Percentiles rank a stretch among this genome's conserved stretches.
phyloP scores from a whole-genome alignment of 768 basidiomycete genomes.

The Mycena indigotica region DNA sequence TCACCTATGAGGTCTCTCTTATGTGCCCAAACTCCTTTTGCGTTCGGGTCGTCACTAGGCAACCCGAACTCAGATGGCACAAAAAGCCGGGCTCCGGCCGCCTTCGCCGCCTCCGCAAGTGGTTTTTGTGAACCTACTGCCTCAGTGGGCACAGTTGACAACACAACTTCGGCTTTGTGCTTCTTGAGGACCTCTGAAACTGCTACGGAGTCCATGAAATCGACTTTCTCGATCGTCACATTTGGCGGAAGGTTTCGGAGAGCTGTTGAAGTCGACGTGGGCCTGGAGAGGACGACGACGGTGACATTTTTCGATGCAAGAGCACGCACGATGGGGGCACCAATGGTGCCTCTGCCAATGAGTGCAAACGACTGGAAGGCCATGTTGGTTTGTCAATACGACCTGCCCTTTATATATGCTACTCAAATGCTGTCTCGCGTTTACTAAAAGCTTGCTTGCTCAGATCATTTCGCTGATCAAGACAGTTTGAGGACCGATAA shows the following conservation, averaged over 20 bases:
- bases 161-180: slow-evolving; percentile 36
- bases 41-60: slow-evolving; percentile 33
- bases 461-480: no score
- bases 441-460: no score
- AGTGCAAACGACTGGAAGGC: slow-evolving; percentile 1
- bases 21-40: slow-evolving; percentile 22
- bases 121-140: slow-evolving; percentile 26
- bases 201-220: no score
- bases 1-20: slow-evolving; percentile 25
- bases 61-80: slow-evolving; percentile 43
- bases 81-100: slow-evolving; percentile 39
- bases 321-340: slow-evolving; percentile 37
- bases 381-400: background rate
- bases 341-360: slow-evolving; percentile 16
- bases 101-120: slow-evolving; percentile 38
- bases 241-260: slow-evolving; percentile 19
- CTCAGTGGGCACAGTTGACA: slow-evolving; percentile 34
- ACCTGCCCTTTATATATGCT: no score
- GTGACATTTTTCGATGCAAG: slow-evolving; percentile 47
- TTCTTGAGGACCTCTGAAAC: slow-evolving; percentile 28
- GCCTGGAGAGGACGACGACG: slow-evolving; percentile 23
- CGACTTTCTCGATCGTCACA: slow-evolving; percentile 29
- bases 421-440: no score
- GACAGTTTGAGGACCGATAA: no score
- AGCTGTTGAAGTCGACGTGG: background rate